Evolutionary conservation across 805 yeast species (phyloP).

Genomic region (Jamesozyma gamospora): DNA sequence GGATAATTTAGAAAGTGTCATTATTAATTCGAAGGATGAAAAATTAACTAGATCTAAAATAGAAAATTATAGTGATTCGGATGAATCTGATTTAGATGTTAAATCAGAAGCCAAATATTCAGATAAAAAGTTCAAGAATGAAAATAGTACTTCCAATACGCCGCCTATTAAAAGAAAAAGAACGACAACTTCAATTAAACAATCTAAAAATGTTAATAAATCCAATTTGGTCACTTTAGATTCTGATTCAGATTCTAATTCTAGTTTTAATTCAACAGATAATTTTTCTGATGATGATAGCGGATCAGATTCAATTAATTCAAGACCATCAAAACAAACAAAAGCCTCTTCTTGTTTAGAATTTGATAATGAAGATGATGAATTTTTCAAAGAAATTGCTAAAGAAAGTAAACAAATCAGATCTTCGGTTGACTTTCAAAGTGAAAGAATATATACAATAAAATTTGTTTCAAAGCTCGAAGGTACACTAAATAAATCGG

Average conservation of each 20-base stretch:
- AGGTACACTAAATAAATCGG: conserved; percentile 19
- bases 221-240: too few species aligned
- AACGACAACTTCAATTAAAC: not conserved
- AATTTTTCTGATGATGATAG: not conserved
- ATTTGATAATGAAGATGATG: conserved; percentile 19
- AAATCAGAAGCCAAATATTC: not conserved
- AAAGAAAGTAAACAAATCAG: conserved; percentile 4
- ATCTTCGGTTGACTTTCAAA: not conserved
- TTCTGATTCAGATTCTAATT: too few species aligned
- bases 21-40: not conserved
- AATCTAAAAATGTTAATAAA: too few species aligned
- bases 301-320: not conserved
- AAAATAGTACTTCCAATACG: not conserved
- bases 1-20: not conserved
- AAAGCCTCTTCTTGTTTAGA: not conserved
- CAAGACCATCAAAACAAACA: not conserved
- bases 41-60: too few species aligned
- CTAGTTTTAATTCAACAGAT: too few species aligned
- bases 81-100: not conserved
- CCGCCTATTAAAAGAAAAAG: not conserved
- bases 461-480: conserved; percentile 22
- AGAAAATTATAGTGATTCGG: not conserved
- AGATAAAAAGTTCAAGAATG: too few species aligned
- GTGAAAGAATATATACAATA: conserved; percentile 19
- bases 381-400: conserved; percentile 17